These are phyloP conservation scores for Phytophthora rubi DNA, from an alignment of 352 stramenopile genomes.

Conservation along the genomic window DNA sequence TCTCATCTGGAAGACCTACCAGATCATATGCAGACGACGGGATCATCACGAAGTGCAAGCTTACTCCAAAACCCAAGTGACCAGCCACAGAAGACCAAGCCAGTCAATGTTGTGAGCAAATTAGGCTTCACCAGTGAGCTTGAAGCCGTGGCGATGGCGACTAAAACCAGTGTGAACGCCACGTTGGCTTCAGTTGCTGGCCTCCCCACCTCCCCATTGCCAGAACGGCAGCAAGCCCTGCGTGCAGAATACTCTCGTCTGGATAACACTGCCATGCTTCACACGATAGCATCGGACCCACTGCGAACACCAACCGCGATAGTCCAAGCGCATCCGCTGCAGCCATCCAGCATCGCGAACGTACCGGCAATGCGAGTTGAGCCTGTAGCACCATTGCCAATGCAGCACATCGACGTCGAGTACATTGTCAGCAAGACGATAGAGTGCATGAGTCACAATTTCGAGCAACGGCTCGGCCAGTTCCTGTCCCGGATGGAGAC, in stretches of 20 bases:
- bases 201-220: slow-evolving; percentile 4
- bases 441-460: slow-evolving; percentile 73
- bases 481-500: slow-evolving; percentile 64
- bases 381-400: slow-evolving; percentile 14
- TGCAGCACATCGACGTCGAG: slow-evolving; percentile 61
- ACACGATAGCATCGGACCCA: slow-evolving; percentile 8
- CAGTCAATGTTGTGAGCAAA: slow-evolving; percentile 1
- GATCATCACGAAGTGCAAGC: neutral
- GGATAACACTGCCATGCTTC: slow-evolving; percentile 17
- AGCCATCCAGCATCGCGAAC: slow-evolving; percentile 11
- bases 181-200: slow-evolving; percentile 27
- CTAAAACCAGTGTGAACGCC: slow-evolving; percentile 30
- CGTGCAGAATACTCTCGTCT: slow-evolving; percentile 7
- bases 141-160: slow-evolving; percentile 25
- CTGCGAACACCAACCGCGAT: slow-evolving; percentile 12
- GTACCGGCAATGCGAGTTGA: slow-evolving; percentile 1
- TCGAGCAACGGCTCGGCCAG: slow-evolving; percentile 61
- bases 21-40: neutral
- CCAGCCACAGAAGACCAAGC: neutral
- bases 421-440: slow-evolving; percentile 73
- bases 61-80: neutral
- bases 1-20: slow-evolving; percentile 6
- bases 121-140: slow-evolving; percentile 18
- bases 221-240: slow-evolving; percentile 4
- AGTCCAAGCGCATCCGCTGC: slow-evolving; percentile 18